Evolutionary conservation across 768 basidiomycete genomes (phyloP), one percentile per base, ranked within the genome.

Genomic region (Rossbeevera mucosa): DNA sequence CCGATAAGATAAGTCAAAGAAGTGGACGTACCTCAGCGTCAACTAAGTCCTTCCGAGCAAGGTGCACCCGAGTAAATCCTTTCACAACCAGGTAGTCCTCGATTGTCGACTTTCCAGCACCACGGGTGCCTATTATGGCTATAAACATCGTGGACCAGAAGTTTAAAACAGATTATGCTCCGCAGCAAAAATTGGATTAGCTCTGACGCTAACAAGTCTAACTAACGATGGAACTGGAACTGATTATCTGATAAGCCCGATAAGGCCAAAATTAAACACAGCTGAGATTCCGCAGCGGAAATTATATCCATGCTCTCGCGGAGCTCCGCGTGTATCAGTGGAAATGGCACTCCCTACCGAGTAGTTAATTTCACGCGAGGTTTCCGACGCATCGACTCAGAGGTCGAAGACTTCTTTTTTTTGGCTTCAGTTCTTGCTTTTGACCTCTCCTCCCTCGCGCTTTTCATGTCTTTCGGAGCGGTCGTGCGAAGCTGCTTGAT

Each of bases 401-500:
- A 52, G 29, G 26, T 22, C 5, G 53, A 41, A 26, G 25, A 24
- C 28, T 52, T 64, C 30, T 56, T 61, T 59, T 76, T 86, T 2
- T n/a, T n/a, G n/a, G 81, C 80, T 30, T 71, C 74, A 12, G 69
- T 67, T 54, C 75, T 81, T 18, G 76, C 81, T 60, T 72, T 71
- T 31, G 67, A 64, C 51, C 89, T 76, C 47, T 71, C 63, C 51
- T 81, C 77, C 62, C 86, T 91, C 28, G 83, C 82, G 28, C 71
- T 76, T 62, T 79, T 87, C 79, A 91, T 87, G 60, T 93, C 87
- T 60, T 80, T 83, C 2, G 91, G 91, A 4, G 83, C 81, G 25
- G 83, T 81, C 2, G 92, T 94, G 16, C 78, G 77, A 20, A 92
- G 64, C 57, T 91, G 89, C 62, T 93, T 94, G 58, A 92, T 76